phyloP scores from a whole-genome alignment of 2,329 filamentous ascomycete species.

The Ceratocystis variospora region DNA sequence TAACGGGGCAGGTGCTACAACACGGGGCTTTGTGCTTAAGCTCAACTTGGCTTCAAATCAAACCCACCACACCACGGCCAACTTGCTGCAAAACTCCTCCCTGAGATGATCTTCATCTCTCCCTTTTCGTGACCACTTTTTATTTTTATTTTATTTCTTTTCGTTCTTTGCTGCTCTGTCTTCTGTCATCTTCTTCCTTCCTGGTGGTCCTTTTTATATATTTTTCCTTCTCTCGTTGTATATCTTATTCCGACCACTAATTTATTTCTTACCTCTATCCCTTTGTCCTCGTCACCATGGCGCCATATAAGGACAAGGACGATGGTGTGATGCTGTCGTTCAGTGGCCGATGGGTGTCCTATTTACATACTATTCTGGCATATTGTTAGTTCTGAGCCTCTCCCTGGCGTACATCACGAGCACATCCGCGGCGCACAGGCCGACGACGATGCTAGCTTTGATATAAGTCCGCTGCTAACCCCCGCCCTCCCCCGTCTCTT shows the following conservation, averaged over 20 bases:
- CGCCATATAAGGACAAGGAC: slow-evolving; percentile 52
- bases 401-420: background rate
- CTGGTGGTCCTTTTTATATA: background rate
- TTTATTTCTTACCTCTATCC: background rate
- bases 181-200: slow-evolving; percentile 1
- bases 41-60: slow-evolving; percentile 4
- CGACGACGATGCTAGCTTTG: background rate
- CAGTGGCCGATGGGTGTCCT: slow-evolving; percentile 82
- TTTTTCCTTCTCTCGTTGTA: background rate
- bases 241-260: background rate
- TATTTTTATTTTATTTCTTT: slow-evolving; percentile 15
- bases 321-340: slow-evolving; percentile 48
- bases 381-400: slow-evolving; percentile 47
- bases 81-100: background rate
- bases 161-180: slow-evolving; percentile 6
- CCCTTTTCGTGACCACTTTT: slow-evolving; percentile 7
- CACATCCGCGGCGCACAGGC: background rate
- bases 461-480: background rate
- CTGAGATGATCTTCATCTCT: background rate
- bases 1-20: background rate
- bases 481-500: slow-evolving; percentile 2
- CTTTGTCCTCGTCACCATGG: slow-evolving; percentile 26
- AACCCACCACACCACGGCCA: no score
- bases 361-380: slow-evolving; percentile 68
- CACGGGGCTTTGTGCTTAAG: slow-evolving; percentile 3